Evolutionary conservation across 805 yeast species (phyloP), one percentile per base, ranked within the genome.

Genomic region (Blastobotrys peoriensis): DNA sequence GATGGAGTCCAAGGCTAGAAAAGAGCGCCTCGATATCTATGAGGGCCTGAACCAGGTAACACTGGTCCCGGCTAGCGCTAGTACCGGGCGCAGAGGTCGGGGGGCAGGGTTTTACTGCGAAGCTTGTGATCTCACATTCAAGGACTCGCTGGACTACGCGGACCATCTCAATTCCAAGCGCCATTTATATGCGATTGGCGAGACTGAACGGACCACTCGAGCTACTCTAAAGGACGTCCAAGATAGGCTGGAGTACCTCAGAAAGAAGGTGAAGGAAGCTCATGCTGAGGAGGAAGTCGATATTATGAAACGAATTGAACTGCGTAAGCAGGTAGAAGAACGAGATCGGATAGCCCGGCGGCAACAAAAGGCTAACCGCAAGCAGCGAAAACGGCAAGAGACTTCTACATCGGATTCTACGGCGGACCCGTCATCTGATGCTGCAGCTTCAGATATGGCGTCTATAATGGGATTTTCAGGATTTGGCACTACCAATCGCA

Each of bases 81-180:
- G 58, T 15, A 52, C 70, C 4, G 65, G 67, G 58, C 43, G 63
- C 53, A 36, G 67, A 49, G 78, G 87, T 43, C 73, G 73, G 44
- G 77, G 84, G 20, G 85, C 86, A 48, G 96, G 97, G 18, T 91
- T 91, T 63, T 75, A 75, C 54, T 93, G 98, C 64, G 84, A 82
- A 8, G 62, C 76, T 1, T 93, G 98, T 63, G 77, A 82, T 50
- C 62, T 86, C 46, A 81, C 91, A 2, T 91, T 78, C 65, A 80
- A 87, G 57, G 97, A 93, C 60, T 83, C 84, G 45, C 65, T 87
- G 53, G 83, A 87, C 49, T 79, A 80, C 59, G 71, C 86, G 3
- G 94, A 89, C 58, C 98, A 93, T 65, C 67, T 86, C 57, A 87
- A 86, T 57, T 78, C 87, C 30, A 79, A 79, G 28, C 81, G 74